These are phyloP conservation scores for Citrullus amarus DNA, from an alignment of 306 rosid genomes.

Conservation along the genomic window DNA sequence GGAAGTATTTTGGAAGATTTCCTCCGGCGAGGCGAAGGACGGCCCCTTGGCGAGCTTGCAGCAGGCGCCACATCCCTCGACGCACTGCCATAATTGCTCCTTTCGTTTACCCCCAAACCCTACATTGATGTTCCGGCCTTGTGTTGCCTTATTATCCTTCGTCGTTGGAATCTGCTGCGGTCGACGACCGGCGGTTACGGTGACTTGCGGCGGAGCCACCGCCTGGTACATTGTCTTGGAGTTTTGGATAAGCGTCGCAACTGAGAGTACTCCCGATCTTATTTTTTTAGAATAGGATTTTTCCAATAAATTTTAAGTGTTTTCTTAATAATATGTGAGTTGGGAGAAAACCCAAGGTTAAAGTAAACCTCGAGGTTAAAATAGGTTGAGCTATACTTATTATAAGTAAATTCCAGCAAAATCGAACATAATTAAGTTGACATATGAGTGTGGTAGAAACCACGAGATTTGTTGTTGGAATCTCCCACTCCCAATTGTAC, in stretches of 20 bases:
- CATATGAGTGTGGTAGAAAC: too few relatives aligned
- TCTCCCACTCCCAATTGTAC: too few relatives aligned
- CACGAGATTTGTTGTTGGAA: too few relatives aligned
- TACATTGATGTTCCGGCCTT: conserved; percentile 8
- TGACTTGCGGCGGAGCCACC: conserved; percentile 7
- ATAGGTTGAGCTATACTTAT: too few relatives aligned
- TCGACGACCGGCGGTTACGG: conserved; percentile 15
- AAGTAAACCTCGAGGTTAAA: too few relatives aligned
- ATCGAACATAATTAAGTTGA: too few relatives aligned
- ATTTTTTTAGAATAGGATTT: too few relatives aligned
- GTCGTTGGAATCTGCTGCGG: conserved; percentile 6
- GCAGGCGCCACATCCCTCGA: conserved; percentile 85
- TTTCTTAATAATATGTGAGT: too few relatives aligned
- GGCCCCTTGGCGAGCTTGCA: conserved; percentile 75
- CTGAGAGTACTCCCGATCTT: neutral
- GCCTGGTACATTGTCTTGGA: neutral
- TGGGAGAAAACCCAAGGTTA: too few relatives aligned
- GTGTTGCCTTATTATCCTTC: conserved; percentile 12
- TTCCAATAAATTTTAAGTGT: too few relatives aligned
- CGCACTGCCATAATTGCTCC: conserved; percentile 56
- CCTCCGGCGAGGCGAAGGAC: conserved; percentile 66
- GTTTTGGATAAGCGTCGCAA: neutral
- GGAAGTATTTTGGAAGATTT: conserved; percentile 47
- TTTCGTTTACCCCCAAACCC: conserved; percentile 37
- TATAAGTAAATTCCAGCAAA: too few relatives aligned